Evolutionary conservation across 768 basidiomycete species (phyloP).

Genomic region (Pseudohyphozyma bogoriensis): DNA sequence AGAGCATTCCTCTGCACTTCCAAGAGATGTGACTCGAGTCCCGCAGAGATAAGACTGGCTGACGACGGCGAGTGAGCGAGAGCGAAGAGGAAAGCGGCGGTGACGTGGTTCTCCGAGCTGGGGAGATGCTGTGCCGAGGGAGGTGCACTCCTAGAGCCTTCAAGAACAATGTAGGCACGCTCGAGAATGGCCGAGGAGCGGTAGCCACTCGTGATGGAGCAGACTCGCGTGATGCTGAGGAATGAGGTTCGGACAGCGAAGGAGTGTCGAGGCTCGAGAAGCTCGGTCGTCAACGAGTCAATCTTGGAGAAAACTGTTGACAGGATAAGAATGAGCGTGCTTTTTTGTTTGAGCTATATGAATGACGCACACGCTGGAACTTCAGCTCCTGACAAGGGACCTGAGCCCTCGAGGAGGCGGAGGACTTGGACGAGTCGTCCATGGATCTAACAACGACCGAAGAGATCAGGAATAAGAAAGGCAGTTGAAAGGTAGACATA

Average conservation of each 20-base stretch:
- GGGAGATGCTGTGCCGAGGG: conserved; percentile 11
- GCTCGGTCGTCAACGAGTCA: background rate
- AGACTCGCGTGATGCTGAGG: conserved; percentile 10
- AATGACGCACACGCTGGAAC: background rate
- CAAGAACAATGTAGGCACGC: background rate
- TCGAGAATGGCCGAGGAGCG: background rate
- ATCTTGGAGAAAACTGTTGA: background rate
- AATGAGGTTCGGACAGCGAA: conserved; percentile 16
- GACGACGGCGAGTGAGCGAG: background rate
- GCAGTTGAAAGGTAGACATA: too few species aligned
- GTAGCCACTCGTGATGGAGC: background rate
- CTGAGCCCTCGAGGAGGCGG: conserved; percentile 10
- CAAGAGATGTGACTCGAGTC: conserved; percentile 4
- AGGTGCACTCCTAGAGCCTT: background rate
- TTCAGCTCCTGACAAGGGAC: background rate
- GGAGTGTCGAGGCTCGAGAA: background rate
- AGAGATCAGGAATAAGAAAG: background rate
- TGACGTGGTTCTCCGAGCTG: conserved; percentile 10
- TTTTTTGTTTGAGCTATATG: background rate
- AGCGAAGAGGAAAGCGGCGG: conserved; percentile 4
- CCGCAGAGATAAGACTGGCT: conserved; percentile 1
- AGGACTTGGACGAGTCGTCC: conserved; percentile 10
- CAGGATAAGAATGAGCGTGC: background rate
- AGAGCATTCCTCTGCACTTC: conserved; percentile 17
- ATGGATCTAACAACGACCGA: conserved; percentile 6